phyloP scores from a whole-genome alignment of 345 rosid genomes.

The Mercurialis annua region DNA sequence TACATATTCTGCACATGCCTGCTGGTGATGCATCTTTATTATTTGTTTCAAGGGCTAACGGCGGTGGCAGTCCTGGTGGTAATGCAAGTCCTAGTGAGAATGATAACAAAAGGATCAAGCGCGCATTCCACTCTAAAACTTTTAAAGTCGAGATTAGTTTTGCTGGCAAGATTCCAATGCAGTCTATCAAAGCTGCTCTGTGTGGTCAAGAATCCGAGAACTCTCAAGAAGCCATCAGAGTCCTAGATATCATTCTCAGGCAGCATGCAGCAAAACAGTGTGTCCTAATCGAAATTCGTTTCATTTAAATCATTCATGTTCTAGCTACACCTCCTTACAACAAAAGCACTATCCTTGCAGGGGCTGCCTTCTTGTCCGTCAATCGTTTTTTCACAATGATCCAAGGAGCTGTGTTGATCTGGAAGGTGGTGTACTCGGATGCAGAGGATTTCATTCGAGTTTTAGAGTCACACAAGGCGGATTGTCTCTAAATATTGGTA shows the following conservation, averaged over 20 bases:
- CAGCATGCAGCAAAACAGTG: constrained; percentile 88
- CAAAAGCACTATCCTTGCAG: constrained; percentile 31
- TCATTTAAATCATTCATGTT: too few relatives aligned
- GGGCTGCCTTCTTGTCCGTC: constrained; percentile 91
- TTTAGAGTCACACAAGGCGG: constrained; percentile 85
- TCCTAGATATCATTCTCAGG: constrained; percentile 75
- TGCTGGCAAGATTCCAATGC: constrained; percentile 83
- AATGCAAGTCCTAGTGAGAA: constrained; percentile 37
- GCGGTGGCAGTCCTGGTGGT: constrained; percentile 49
- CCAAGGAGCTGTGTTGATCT: constrained; percentile 57
- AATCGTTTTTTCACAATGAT: constrained; percentile 74
- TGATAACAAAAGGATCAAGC: constrained; percentile 60
- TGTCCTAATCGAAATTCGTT: constrained; percentile 23
- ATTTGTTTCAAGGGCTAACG: constrained; percentile 40
- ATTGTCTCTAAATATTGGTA: constrained; percentile 82
- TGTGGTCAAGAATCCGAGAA: constrained; percentile 74
- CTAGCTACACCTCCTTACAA: neutral
- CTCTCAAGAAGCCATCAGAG: constrained; percentile 75
- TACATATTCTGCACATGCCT: neutral
- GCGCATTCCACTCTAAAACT: constrained; percentile 55
- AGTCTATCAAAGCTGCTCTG: constrained; percentile 68
- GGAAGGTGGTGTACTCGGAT: constrained; percentile 82
- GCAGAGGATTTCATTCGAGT: constrained; percentile 83
- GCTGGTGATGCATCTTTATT: neutral
- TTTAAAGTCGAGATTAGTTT: constrained; percentile 64